These are phyloP conservation scores for Polytolypa hystricis DNA, from an alignment of 2,329 filamentous ascomycete genomes.

Conservation along the genomic window DNA sequence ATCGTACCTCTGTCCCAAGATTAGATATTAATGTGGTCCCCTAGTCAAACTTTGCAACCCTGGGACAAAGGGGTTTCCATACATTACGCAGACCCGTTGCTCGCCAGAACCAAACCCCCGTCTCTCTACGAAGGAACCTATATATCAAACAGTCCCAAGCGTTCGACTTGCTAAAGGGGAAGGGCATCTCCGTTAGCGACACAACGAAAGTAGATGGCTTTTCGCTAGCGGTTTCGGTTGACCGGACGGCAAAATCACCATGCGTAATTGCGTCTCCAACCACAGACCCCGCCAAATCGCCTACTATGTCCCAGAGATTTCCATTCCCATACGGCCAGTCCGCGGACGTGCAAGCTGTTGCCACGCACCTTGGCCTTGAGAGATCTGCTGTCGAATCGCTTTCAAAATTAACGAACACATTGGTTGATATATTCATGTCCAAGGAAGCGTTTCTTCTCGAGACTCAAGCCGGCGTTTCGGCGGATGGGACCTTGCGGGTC, in stretches of 20 bases:
- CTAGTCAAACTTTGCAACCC: too few relatives aligned
- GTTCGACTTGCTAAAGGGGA: conserved; percentile 44
- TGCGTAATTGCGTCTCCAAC: conserved; percentile 52
- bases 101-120: neutral
- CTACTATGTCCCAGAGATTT: conserved; percentile 41
- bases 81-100: conserved; percentile 24
- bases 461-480: conserved; percentile 35
- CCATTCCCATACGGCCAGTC: conserved; percentile 50
- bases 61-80: conserved; percentile 40
- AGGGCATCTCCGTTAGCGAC: conserved; percentile 35
- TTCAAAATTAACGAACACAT: conserved; percentile 38
- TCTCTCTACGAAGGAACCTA: conserved; percentile 39
- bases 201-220: conserved; percentile 31
- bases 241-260: conserved; percentile 51
- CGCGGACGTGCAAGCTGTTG: conserved; percentile 26
- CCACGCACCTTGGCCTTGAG: conserved; percentile 44
- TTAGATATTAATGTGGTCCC: too few relatives aligned
- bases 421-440: conserved; percentile 50
- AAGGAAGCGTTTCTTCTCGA: conserved; percentile 56
- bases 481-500: conserved; percentile 38
- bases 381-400: conserved; percentile 36
- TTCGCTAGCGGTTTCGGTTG: conserved; percentile 53
- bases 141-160: conserved; percentile 46
- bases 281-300: conserved; percentile 31
- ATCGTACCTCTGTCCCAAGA: too few relatives aligned